These are phyloP conservation scores for Coemansia sp. DNA, from an alignment of 192 early-diverging fungal species.

Conservation along the genomic window DNA sequence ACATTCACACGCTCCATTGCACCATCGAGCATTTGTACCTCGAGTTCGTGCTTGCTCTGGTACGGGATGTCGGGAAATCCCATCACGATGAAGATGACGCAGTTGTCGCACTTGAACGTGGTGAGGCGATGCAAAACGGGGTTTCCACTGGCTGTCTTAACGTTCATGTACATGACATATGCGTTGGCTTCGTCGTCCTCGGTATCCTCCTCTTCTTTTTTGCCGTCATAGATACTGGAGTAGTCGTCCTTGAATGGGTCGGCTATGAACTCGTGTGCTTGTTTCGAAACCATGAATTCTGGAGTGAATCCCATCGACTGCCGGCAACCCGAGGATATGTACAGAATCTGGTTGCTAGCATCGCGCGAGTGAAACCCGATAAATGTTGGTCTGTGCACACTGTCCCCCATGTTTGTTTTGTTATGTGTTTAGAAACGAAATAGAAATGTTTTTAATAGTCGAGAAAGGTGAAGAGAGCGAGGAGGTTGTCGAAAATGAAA, in stretches of 20 bases:
- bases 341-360: conserved; percentile 29
- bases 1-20: too few species aligned
- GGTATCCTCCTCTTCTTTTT: conserved; percentile 12
- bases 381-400: conserved; percentile 26
- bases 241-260: conserved; percentile 7
- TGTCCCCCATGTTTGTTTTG: not conserved
- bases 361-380: conserved; percentile 43
- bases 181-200: conserved; percentile 42
- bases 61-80: too few species aligned
- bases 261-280: not conserved
- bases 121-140: conserved; percentile 34
- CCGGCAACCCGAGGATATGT: not conserved
- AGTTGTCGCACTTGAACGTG: conserved; percentile 7
- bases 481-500: too few species aligned
- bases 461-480: not conserved
- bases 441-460: not conserved
- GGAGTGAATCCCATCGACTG: conserved; percentile 40
- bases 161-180: not conserved
- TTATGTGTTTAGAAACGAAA: not conserved
- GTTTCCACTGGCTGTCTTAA: conserved; percentile 21
- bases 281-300: conserved; percentile 17
- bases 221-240: conserved; percentile 28
- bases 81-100: too few species aligned
- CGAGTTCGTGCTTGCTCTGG: too few species aligned
- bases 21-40: too few species aligned